These are phyloP conservation scores for Ogataea trehalophila DNA, from an alignment of 805 yeast species.

Conservation along the genomic window DNA sequence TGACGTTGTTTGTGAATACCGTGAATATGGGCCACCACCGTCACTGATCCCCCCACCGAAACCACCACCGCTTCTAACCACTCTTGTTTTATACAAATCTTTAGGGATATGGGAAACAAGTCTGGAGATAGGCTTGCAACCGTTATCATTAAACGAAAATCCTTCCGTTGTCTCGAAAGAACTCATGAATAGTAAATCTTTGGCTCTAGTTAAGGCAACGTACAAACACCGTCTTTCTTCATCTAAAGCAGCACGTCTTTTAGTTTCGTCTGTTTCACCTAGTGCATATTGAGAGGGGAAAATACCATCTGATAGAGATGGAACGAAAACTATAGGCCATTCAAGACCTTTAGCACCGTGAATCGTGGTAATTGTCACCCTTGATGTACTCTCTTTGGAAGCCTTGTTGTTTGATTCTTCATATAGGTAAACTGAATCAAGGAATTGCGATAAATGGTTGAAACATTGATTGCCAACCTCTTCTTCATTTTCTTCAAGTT, in stretches of 20 bases:
- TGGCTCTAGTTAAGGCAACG: constrained; percentile 87
- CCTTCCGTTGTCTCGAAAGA: constrained; percentile 15
- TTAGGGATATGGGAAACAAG: neutral
- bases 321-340: constrained; percentile 89
- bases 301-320: constrained; percentile 61
- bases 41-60: too few relatives aligned
- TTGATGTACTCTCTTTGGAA: constrained; percentile 10
- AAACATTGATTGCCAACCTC: constrained; percentile 17
- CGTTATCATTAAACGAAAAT: constrained; percentile 7
- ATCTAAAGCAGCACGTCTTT: constrained; percentile 34
- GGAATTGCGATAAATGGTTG: constrained; percentile 24
- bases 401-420: constrained; percentile 17
- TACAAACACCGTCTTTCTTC: constrained; percentile 85
- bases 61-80: too few relatives aligned
- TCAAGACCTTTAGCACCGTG: constrained; percentile 94
- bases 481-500: constrained; percentile 14
- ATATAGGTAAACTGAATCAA: constrained; percentile 30
- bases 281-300: constrained; percentile 55
- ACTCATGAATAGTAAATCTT: constrained; percentile 30
- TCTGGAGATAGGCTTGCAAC: neutral
- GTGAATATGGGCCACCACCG: too few relatives aligned
- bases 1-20: too few relatives aligned
- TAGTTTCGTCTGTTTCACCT: constrained; percentile 21
- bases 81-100: neutral
- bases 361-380: constrained; percentile 61